Evolutionary conservation across 75 land plant genomes (phyloP), one percentile per base, ranked within the genome.

Genomic region (Cryptomeria japonica): DNA sequence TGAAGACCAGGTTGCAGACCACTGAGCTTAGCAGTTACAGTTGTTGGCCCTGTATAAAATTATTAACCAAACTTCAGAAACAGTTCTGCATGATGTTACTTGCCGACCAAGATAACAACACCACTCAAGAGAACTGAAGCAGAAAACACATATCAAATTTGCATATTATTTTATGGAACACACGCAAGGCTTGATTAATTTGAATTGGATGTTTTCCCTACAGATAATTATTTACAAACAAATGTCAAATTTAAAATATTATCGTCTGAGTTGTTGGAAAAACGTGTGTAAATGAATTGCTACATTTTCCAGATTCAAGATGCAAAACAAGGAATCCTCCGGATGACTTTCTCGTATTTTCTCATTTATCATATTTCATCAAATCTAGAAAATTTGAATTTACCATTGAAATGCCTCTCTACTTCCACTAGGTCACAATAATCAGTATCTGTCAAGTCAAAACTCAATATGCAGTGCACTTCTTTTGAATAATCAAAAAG

Each of bases 1-100:
- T 96, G 98, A 49, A 89, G 93, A n/a, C 98, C 98, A 56, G 96
- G 95, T 22, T 84, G 88, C 41, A 96, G 92, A 19, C 98, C 97
- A 83, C 92, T 89, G 86, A 96, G 2, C 64, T 53, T 88, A 34
- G 93, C 98, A 64, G 90, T 91, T 11, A 96, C 95, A 44, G 87
- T 87, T 13, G 98, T 94, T 84, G 96, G 94, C 32, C 97, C 97
- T 96, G 91, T 49, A 39, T 28, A 58, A 49, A 64, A 32, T 32
- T 37, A 61, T n/a, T 46, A 75, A 2, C 32, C 53, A 46, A 46
- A 13, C n/a, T 46, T 82, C 53, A 82, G 84, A 46, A 2, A 11
- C 37, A 46, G 14, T 44, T 82, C 46, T 1, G 19, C 46, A n/a
- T 82, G 51, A 44, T 7, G 3, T 11, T 10, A 11, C 2, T 32